Evolutionary conservation across 2,329 filamentous ascomycete species (phyloP).

Genomic region (Chalaropsis thielavioides): DNA sequence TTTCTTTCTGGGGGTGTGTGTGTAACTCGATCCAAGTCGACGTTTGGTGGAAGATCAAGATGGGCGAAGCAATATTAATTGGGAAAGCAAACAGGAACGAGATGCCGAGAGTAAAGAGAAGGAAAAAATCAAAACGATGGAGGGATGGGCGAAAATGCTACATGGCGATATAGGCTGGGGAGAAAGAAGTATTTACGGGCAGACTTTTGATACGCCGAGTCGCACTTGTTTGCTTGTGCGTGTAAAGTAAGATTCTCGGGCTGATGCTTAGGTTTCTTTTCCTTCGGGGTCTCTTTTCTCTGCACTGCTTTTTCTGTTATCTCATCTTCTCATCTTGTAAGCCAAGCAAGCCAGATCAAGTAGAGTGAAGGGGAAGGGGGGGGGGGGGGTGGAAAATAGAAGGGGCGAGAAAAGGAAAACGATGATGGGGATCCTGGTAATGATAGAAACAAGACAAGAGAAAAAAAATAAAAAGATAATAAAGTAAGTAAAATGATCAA

Average conservation of each 20-base stretch:
- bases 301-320: background rate
- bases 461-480: background rate
- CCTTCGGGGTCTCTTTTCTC: background rate
- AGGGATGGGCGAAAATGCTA: background rate
- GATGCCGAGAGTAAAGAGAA: background rate
- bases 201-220: background rate
- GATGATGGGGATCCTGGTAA: background rate
- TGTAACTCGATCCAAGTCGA: background rate
- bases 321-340: background rate
- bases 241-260: background rate
- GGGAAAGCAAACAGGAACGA: background rate
- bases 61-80: background rate
- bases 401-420: background rate
- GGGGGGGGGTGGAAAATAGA: background rate
- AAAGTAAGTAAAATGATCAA: slow-evolving; percentile 12
- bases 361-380: background rate
- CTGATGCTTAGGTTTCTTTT: background rate
- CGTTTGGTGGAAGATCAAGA: background rate
- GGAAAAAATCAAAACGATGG: slow-evolving; percentile 4
- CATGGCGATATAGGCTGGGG: background rate
- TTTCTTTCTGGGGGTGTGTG: too few relatives aligned
- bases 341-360: background rate
- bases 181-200: background rate
- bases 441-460: background rate
- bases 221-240: background rate